Conservation (phyloP, 2,329 filamentous ascomycete species). For the Aspergillus tanneri region DNA sequence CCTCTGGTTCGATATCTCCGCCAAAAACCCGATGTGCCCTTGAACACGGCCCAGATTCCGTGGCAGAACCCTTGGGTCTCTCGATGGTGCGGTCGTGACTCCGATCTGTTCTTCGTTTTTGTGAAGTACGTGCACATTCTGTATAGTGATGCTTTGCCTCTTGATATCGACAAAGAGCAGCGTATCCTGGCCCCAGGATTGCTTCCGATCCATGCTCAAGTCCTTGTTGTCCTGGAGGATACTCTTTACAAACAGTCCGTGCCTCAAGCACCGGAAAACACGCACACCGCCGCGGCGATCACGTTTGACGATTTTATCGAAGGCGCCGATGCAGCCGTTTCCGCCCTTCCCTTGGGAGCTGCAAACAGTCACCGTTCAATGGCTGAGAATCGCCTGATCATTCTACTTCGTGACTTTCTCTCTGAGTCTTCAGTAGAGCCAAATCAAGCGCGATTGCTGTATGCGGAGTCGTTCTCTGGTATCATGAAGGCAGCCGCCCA, state of each 20-base stretch:
- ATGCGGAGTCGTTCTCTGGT: constrained; percentile 71
- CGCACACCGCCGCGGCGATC: constrained; percentile 51
- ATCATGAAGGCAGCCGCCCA: constrained; percentile 72
- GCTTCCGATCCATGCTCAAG: constrained; percentile 76
- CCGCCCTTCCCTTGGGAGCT: constrained; percentile 63
- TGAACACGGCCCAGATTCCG: constrained; percentile 69
- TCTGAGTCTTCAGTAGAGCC: constrained; percentile 59
- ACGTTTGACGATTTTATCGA: constrained; percentile 67
- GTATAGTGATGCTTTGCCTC: constrained; percentile 68
- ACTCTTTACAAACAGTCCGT: constrained; percentile 73
- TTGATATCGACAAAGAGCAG: constrained; percentile 53
- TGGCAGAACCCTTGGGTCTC: constrained; percentile 85
- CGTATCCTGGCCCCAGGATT: constrained; percentile 71
- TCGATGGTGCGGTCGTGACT: constrained; percentile 83
- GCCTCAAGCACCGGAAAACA: constrained; percentile 47
- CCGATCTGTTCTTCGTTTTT: constrained; percentile 88
- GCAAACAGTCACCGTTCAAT: constrained; percentile 74
- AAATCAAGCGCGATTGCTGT: constrained; percentile 62
- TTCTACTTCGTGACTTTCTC: constrained; percentile 78
- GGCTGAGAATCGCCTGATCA: constrained; percentile 83
- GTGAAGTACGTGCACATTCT: constrained; percentile 83
- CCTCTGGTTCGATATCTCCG: constrained; percentile 60
- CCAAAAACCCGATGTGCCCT: constrained; percentile 64
- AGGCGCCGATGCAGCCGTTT: constrained; percentile 64
- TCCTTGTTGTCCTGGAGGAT: constrained; percentile 74